phyloP scores from a whole-genome alignment of 2,329 filamentous ascomycete species.

The Fusarium sp. region DNA sequence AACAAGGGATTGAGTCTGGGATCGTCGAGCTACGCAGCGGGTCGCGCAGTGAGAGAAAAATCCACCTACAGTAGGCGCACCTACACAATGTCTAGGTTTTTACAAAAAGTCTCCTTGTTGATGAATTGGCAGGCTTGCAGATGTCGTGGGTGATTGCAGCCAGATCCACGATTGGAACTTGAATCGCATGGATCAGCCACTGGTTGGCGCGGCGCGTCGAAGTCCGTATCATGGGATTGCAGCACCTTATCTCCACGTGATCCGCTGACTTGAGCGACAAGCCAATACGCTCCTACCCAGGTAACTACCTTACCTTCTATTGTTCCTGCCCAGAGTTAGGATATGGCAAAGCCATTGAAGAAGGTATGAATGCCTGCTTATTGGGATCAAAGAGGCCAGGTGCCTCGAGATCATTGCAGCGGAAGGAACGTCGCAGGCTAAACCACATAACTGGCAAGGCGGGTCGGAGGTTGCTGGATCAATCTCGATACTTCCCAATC shows the following conservation, averaged over 20 bases:
- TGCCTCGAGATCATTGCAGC: neutral
- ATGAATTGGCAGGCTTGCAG: constrained; percentile 11
- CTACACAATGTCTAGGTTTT: constrained; percentile 9
- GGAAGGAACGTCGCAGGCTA: neutral
- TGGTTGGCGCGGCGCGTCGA: constrained; percentile 40
- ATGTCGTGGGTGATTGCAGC: constrained; percentile 26
- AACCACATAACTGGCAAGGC: neutral
- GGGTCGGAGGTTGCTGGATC: neutral
- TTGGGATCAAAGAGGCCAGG: neutral
- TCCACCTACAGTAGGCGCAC: constrained; percentile 6
- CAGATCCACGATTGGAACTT: constrained; percentile 30
- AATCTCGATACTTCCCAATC: neutral
- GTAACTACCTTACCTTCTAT: constrained; percentile 36
- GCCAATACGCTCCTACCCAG: constrained; percentile 24
- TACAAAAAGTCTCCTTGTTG: neutral
- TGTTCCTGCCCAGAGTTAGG: neutral
- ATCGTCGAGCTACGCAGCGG: constrained; percentile 14
- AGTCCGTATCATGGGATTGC: constrained; percentile 27
- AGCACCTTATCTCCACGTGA: constrained; percentile 38
- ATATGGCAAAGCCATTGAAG: neutral
- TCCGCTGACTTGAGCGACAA: neutral
- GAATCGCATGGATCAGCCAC: constrained; percentile 36
- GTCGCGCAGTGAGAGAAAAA: constrained; percentile 18
- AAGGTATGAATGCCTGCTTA: neutral
- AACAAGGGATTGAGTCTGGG: constrained; percentile 1